Percentiles rank a stretch among this genome's conserved stretches.
Evolutionary conservation across 2,329 filamentous ascomycete genomes (phyloP).

Genomic region (Botrytis pseudocinerea): DNA sequence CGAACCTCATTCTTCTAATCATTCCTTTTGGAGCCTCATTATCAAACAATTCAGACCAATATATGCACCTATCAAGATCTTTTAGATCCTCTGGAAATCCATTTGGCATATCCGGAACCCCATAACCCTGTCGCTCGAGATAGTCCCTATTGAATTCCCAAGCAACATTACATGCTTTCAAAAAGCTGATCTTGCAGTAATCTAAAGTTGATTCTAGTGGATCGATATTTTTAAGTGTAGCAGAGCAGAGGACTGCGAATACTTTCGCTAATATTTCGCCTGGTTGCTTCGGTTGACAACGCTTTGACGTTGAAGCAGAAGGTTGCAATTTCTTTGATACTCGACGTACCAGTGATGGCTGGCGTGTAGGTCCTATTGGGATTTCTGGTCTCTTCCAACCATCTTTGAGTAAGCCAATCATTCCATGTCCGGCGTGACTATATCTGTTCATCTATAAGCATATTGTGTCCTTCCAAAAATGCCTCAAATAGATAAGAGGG

Average conservation of each 20-base stretch:
- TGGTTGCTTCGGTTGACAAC: background rate
- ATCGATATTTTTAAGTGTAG: background rate
- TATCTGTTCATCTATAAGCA: background rate
- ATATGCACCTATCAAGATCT: background rate
- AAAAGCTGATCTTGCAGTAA: background rate
- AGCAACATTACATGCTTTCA: background rate
- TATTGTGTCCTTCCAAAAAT: background rate
- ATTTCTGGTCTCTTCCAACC: background rate
- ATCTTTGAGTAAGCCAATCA: background rate
- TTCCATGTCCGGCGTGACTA: background rate
- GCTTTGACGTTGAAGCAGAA: background rate
- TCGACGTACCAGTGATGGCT: background rate
- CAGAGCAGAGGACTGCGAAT: background rate
- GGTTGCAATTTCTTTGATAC: background rate
- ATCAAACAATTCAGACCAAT: background rate
- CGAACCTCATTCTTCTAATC: background rate
- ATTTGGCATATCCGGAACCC: background rate
- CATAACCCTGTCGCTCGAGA: no score
- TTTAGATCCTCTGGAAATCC: background rate
- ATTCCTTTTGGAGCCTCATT: background rate
- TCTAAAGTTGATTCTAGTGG: background rate
- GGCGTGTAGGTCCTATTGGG: background rate
- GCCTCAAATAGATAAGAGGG: rapidly evolving
- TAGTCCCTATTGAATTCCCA: background rate
- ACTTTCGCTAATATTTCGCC: background rate